A percentile compares a stretch with the other conserved stretches of the same genome.
Evolutionary conservation across 441 rosid genomes (phyloP).

Genomic region (Erysimum cheiri): DNA sequence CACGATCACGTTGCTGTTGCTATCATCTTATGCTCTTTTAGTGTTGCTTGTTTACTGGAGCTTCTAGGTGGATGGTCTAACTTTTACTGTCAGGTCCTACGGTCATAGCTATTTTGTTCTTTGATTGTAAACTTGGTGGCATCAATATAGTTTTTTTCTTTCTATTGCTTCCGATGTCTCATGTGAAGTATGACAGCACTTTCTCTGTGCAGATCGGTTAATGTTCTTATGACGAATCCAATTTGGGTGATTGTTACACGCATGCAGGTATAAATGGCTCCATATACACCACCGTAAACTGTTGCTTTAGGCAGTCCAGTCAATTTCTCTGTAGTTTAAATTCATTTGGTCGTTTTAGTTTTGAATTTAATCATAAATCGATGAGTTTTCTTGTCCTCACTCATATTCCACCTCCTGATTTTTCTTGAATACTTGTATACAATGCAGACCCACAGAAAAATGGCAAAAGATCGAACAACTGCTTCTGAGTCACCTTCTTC

Average conservation of each 20-base stretch:
- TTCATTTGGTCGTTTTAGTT: not conserved
- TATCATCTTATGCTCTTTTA: constrained; percentile 18
- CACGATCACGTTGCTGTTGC: constrained; percentile 11
- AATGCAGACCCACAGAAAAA: constrained; percentile 81
- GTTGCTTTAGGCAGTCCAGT: not conserved
- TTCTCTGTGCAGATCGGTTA: constrained; percentile 67
- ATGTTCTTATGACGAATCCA: constrained; percentile 92
- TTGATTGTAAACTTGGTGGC: constrained; percentile 14
- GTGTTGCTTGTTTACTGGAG: constrained; percentile 2
- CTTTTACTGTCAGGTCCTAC: constrained; percentile 13
- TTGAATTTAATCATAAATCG: not conserved
- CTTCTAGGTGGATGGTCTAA: constrained; percentile 11
- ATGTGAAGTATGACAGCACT: constrained; percentile 29
- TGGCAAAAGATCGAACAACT: constrained; percentile 47
- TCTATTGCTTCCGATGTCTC: constrained; percentile 17
- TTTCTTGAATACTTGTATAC: constrained; percentile 22
- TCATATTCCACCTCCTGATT: constrained; percentile 20
- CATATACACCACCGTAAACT: not conserved
- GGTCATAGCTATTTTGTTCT: not conserved
- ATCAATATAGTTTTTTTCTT: not conserved
- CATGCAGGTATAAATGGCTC: constrained; percentile 75
- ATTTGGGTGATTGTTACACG: constrained; percentile 97
- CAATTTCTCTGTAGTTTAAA: not conserved
- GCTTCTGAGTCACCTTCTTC: constrained; percentile 45
- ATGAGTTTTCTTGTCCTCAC: constrained; percentile 4